Evolutionary conservation across 179 eudicot genomes (phyloP).

Genomic region (Pouteria campechiana): DNA sequence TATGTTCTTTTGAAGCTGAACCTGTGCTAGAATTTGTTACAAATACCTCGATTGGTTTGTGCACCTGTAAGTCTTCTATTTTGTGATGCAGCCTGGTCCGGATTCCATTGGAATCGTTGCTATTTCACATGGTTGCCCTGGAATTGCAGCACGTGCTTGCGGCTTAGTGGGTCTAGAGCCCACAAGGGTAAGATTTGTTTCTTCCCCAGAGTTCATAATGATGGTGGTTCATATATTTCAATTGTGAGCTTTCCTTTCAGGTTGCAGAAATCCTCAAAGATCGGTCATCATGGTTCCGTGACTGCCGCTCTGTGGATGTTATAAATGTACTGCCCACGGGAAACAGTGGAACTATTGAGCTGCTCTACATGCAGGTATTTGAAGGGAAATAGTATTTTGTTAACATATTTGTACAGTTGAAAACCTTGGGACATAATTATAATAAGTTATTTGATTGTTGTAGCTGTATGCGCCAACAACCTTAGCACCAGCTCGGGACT

Average conservation of each 20-base stretch:
- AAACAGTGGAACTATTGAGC: constrained; percentile 80
- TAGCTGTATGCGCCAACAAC: constrained; percentile 84
- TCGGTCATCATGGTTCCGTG: constrained; percentile 74
- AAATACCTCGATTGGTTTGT: neutral
- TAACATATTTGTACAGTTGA: neutral
- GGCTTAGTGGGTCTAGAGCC: constrained; percentile 82
- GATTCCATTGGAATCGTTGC: constrained; percentile 85
- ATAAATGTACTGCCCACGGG: constrained; percentile 59
- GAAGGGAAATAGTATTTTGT: neutral
- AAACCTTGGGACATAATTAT: too few relatives aligned
- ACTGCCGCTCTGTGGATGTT: constrained; percentile 75
- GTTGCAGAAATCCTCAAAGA: constrained; percentile 85
- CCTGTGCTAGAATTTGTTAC: neutral
- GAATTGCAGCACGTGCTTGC: constrained; percentile 87
- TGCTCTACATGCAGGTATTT: constrained; percentile 87
- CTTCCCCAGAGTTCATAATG: neutral
- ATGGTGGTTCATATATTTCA: neutral
- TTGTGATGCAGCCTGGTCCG: constrained; percentile 60
- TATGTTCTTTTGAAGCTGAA: neutral
- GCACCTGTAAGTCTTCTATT: neutral
- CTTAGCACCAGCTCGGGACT: constrained; percentile 79
- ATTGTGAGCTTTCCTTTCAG: constrained; percentile 20
- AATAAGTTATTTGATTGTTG: constrained; percentile 9
- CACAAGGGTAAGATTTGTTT: constrained; percentile 49
- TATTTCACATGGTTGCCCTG: constrained; percentile 79